Conservation (phyloP, 306 rosid genomes). For the Cucumis hystrix region DNA sequence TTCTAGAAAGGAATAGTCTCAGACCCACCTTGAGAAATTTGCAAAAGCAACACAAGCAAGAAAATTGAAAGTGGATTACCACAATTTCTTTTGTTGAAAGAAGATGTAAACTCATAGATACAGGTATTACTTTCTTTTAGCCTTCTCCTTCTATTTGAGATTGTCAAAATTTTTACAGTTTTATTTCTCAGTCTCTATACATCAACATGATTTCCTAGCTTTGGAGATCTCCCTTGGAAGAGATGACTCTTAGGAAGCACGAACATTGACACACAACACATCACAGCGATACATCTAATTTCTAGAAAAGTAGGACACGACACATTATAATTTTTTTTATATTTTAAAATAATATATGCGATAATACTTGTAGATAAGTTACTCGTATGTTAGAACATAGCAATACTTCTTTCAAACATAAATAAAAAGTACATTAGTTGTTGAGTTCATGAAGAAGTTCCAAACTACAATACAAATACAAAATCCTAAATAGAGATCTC, state of each 20-base stretch:
- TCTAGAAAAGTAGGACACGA: too few species aligned
- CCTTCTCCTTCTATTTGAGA: background rate
- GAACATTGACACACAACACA: too few species aligned
- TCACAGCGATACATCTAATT: too few species aligned
- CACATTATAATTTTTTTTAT: too few species aligned
- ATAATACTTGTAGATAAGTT: too few species aligned
- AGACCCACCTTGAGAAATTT: background rate
- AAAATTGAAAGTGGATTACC: background rate
- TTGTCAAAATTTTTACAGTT: background rate
- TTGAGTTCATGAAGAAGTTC: too few species aligned
- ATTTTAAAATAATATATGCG: too few species aligned
- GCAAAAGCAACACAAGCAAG: background rate
- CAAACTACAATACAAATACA: too few species aligned
- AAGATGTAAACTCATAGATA: background rate
- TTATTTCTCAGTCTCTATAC: background rate
- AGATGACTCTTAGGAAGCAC: background rate
- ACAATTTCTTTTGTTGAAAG: background rate
- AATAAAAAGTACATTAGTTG: too few species aligned
- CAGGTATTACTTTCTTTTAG: background rate
- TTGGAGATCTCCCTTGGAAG: background rate
- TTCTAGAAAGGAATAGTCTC: background rate
- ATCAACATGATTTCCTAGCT: background rate
- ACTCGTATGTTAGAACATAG: too few species aligned
- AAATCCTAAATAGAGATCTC: too few species aligned
- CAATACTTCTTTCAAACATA: too few species aligned